Evolutionary conservation across 2,329 filamentous ascomycete genomes (phyloP).

Genomic region (Diaporthe vaccinii): DNA sequence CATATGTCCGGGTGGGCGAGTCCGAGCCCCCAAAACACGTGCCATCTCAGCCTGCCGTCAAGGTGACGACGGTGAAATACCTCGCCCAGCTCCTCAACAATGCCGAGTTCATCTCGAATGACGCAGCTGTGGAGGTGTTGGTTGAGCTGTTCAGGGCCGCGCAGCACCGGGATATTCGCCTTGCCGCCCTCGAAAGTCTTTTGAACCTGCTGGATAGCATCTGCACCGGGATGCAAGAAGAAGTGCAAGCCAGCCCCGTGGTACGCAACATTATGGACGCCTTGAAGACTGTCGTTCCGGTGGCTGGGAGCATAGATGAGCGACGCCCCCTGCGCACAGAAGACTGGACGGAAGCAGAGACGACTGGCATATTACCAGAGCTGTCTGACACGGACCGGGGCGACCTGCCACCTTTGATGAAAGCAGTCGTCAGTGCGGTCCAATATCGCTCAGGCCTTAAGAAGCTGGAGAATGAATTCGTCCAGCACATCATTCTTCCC

Average conservation of each 20-base stretch:
- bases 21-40: constrained; percentile 14
- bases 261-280: constrained; percentile 24
- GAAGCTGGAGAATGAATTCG: constrained; percentile 2
- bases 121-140: constrained; percentile 26
- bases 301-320: constrained; percentile 37
- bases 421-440: background rate
- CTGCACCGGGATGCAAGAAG: background rate
- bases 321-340: constrained; percentile 3
- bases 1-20: constrained; percentile 36
- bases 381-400: background rate
- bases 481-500: constrained; percentile 24
- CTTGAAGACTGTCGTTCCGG: constrained; percentile 20
- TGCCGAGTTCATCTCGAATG: constrained; percentile 26
- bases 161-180: constrained; percentile 34
- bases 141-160: constrained; percentile 34
- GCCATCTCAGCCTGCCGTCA: constrained; percentile 30
- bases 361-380: constrained; percentile 17
- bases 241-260: background rate
- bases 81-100: constrained; percentile 37
- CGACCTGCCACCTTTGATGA: constrained; percentile 29
- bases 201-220: constrained; percentile 28
- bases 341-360: constrained; percentile 30
- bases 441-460: constrained; percentile 1
- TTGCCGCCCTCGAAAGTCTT: constrained; percentile 36
- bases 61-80: constrained; percentile 38